Evolutionary conservation across 1,139 yeast genomes (phyloP).

Genomic region (Debaryomycetaceae sp.): DNA sequence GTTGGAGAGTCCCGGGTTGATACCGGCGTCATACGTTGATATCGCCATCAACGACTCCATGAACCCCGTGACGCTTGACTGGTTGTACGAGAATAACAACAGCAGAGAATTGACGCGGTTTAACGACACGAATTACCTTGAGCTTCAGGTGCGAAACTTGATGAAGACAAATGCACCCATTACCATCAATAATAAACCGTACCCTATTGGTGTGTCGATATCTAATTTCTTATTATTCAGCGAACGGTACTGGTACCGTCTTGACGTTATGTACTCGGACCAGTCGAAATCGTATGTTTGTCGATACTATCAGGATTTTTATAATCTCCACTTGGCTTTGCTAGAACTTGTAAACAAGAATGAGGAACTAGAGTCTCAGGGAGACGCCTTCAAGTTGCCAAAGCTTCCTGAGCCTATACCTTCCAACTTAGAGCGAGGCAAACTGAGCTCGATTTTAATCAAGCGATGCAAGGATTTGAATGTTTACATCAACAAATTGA

Average conservation of each 20-base stretch:
- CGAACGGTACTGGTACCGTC: slow-evolving; percentile 41
- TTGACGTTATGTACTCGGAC: slow-evolving; percentile 34
- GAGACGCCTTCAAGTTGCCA: slow-evolving; percentile 24
- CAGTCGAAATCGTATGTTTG: slow-evolving; percentile 28
- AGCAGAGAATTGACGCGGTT: slow-evolving; percentile 6
- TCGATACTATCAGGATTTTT: slow-evolving; percentile 43
- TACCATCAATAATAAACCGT: slow-evolving; percentile 30
- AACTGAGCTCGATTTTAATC: slow-evolving; percentile 8
- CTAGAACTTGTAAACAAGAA: slow-evolving; percentile 9
- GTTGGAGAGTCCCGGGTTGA: slow-evolving; percentile 32
- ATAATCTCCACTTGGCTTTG: slow-evolving; percentile 32
- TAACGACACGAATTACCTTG: slow-evolving; percentile 10
- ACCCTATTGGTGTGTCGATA: slow-evolving; percentile 30
- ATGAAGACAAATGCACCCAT: slow-evolving; percentile 13
- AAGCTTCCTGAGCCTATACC: slow-evolving; percentile 45
- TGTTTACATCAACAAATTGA: slow-evolving; percentile 27
- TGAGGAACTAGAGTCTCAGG: not conserved
- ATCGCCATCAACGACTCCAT: slow-evolving; percentile 41
- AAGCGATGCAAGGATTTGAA: slow-evolving; percentile 33
- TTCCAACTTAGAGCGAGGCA: slow-evolving; percentile 5
- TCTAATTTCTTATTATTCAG: slow-evolving; percentile 32
- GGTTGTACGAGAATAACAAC: slow-evolving; percentile 26
- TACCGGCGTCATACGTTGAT: slow-evolving; percentile 44
- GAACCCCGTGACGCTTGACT: slow-evolving; percentile 34
- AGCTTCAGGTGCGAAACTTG: slow-evolving; percentile 11